Percentiles rank a stretch among this genome's conserved stretches.
Conservation (phyloP, 805 yeast species). For the Blastobotrys peoriensis region DNA sequence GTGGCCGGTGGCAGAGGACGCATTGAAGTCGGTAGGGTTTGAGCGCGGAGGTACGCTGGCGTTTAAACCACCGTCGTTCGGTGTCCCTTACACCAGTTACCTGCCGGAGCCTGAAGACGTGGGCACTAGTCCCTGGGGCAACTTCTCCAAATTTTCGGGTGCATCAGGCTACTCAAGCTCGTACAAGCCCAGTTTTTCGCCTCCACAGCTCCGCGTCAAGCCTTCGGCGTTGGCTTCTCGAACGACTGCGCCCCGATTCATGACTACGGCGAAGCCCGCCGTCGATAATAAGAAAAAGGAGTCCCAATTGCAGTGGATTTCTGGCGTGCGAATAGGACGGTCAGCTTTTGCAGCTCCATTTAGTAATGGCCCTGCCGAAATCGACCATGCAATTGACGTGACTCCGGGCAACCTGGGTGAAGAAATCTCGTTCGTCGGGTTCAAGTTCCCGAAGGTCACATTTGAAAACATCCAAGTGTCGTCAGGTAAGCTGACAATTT, state of each 20-base stretch:
- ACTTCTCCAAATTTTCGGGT: background rate
- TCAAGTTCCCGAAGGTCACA: conserved; percentile 76
- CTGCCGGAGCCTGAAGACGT: conserved; percentile 43
- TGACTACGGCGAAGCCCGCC: conserved; percentile 1
- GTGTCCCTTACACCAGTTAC: conserved; percentile 43
- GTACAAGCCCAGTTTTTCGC: background rate
- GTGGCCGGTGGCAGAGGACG: conserved; percentile 60
- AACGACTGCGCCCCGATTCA: background rate
- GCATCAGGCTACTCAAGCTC: background rate
- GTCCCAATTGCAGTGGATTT: conserved; percentile 82
- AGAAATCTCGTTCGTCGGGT: conserved; percentile 83
- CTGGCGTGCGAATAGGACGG: conserved; percentile 78
- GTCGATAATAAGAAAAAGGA: conserved; percentile 27
- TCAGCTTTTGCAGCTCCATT: conserved; percentile 33
- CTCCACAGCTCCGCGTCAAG: background rate
- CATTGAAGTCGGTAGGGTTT: conserved; percentile 42
- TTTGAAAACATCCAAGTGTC: conserved; percentile 87
- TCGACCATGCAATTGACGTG: conserved; percentile 23
- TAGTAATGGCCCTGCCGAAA: conserved; percentile 10
- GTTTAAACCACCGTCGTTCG: conserved; percentile 35
- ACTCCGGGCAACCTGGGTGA: conserved; percentile 71
- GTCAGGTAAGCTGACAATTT: conserved; percentile 69
- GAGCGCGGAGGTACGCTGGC: conserved; percentile 34
- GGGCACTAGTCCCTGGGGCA: background rate
- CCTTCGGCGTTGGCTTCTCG: background rate